phyloP scores from a whole-genome alignment of 495 filamentous ascomycete species.

The Neurospora intermedia region DNA sequence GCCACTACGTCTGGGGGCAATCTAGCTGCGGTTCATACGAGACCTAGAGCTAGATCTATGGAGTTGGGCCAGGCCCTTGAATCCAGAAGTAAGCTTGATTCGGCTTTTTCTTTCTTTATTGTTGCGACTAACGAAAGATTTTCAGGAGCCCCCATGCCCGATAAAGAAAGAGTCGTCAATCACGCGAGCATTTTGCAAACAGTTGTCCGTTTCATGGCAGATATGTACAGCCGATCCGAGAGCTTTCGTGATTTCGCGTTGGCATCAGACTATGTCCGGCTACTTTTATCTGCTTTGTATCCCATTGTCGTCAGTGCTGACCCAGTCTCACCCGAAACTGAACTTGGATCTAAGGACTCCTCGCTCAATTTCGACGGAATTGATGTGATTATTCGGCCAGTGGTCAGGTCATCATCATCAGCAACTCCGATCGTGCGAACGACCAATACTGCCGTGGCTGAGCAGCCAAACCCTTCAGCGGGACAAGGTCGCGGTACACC shows the following conservation, averaged over 20 bases:
- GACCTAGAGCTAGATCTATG: slow-evolving; percentile 36
- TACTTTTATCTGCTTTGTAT: slow-evolving; percentile 67
- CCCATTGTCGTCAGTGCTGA: slow-evolving; percentile 79
- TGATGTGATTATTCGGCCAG: slow-evolving; percentile 69
- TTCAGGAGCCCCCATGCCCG: slow-evolving; percentile 23
- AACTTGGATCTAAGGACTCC: slow-evolving; percentile 69
- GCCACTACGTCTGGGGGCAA: slow-evolving; percentile 7
- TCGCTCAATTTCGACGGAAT: slow-evolving; percentile 75
- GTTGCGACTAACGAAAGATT: slow-evolving; percentile 7
- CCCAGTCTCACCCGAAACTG: slow-evolving; percentile 66
- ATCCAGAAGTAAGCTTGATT: slow-evolving; percentile 32
- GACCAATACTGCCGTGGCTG: slow-evolving; percentile 44
- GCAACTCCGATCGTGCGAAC: slow-evolving; percentile 60
- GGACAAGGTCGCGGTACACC: slow-evolving; percentile 40
- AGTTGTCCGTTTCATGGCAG: slow-evolving; percentile 66
- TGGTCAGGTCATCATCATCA: slow-evolving; percentile 44
- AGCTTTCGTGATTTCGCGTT: slow-evolving; percentile 72
- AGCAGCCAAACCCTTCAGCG: slow-evolving; percentile 25
- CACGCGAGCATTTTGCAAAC: slow-evolving; percentile 52
- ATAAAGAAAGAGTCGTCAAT: slow-evolving; percentile 38
- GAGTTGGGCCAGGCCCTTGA: slow-evolving; percentile 39
- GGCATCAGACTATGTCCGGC: slow-evolving; percentile 65
- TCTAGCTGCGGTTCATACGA: slow-evolving; percentile 17
- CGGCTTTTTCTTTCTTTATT: not conserved
- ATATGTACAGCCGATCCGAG: slow-evolving; percentile 60